Evolutionary conservation across 2,329 filamentous ascomycete species (phyloP), one percentile per base, ranked within the genome.

Genomic region (Colletotrichum liriopes): DNA sequence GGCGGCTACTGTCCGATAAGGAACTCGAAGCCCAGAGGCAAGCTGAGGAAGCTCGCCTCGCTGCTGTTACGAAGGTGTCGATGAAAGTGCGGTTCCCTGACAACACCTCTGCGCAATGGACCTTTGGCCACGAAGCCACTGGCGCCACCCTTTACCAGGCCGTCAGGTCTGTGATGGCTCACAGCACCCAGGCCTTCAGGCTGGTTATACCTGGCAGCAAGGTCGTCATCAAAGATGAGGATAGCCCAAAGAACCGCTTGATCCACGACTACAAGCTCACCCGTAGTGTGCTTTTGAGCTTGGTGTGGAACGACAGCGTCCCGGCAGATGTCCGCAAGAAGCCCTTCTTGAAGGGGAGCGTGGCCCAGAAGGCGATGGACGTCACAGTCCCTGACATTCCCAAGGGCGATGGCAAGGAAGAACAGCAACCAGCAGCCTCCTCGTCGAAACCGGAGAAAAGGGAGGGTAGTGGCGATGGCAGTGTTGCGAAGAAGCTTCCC

Each of bases 71-170:
- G 62, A 89, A 90, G 41, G 89, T 97, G 41, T 88, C 90, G 37
- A 87, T 98, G 74, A 94, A 93, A 75, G 89, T 98, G 60, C 93
- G 95, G 35, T 95, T 98, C 76, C 96, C 96, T 0, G 95, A 98
- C 79, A 93, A 95, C 76, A 93, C 91, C 69, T 91, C 92, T 65
- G 90, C 95, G 41, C 90, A 94, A 63, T 92, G 92, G 83, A 88
- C 87, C n/a, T 91, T 97, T 75, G 88, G 86, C 1, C 90, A 90
- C 26, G 80, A 85, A 1, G 92, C 95, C 65, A 94, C 93, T 0
- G 93, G 92, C 1, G 86, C 88, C 3, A 88, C 89, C 62, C 85
- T 99, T 1, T 94, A 98, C 82, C 84, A 86, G 18, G 94, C 93
- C 74, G 93, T 98, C 23, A 87, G 91, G 64, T 86, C 86, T 54